Evolutionary conservation across 768 basidiomycete genomes (phyloP).

Genomic region (Gloeophyllum trabeum): DNA sequence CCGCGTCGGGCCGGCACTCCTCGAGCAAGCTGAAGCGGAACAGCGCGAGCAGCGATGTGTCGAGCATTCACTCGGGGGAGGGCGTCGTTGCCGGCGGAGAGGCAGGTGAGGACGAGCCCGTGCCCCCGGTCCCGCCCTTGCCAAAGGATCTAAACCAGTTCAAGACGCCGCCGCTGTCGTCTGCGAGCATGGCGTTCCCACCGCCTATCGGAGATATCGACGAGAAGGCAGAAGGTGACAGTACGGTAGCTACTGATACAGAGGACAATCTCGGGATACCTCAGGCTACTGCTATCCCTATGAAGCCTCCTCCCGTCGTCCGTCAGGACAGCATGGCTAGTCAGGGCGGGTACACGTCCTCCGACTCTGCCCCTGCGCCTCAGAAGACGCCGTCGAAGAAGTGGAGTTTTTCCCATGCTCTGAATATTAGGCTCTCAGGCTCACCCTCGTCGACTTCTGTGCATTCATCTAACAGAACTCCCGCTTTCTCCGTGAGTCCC

Average conservation of each 20-base stretch:
- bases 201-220: slow-evolving; percentile 28
- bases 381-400: slow-evolving; percentile 88
- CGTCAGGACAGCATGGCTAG: not conserved
- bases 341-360: slow-evolving; percentile 7
- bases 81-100: slow-evolving; percentile 55
- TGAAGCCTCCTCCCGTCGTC: not conserved
- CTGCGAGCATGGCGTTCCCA: slow-evolving; percentile 41
- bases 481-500: slow-evolving; percentile 53
- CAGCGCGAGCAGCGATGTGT: slow-evolving; percentile 81
- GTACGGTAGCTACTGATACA: not conserved
- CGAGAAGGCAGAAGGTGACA: slow-evolving; percentile 28
- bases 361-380: slow-evolving; percentile 31
- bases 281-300: not conserved
- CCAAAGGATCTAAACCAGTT: slow-evolving; percentile 82
- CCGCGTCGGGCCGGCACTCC: slow-evolving; percentile 62
- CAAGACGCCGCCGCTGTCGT: slow-evolving; percentile 55
- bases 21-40: slow-evolving; percentile 55
- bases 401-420: slow-evolving; percentile 86
- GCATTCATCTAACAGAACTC: slow-evolving; percentile 28
- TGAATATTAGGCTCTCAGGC: slow-evolving; percentile 63
- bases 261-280: not conserved
- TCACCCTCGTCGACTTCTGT: slow-evolving; percentile 51
- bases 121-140: slow-evolving; percentile 90
- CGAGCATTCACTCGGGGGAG: slow-evolving; percentile 53
- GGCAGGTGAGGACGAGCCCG: slow-evolving; percentile 44